Conservation (phyloP, 345 rosid species). For the Hibiscus mutabilis region DNA sequence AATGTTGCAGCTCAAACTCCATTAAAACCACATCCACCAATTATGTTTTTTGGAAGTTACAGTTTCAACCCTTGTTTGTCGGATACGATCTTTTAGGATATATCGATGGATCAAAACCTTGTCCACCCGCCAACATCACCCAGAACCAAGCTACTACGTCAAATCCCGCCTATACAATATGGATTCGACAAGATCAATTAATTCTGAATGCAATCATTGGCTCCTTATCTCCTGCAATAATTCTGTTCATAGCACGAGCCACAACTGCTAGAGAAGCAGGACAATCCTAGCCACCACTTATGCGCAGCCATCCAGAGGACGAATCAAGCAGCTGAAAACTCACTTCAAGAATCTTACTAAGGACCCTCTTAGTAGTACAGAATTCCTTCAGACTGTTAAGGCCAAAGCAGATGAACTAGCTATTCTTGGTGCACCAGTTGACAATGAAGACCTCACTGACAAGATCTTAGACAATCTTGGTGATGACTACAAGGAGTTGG, state of each 20-base stretch:
- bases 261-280: not conserved
- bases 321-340: not conserved
- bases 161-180: no score
- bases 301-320: not conserved
- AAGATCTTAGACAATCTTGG: not conserved
- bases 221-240: no score
- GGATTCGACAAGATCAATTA: no score
- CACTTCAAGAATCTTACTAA: not conserved
- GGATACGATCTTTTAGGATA: no score
- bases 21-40: no score
- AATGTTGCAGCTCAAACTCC: no score
- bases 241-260: not conserved
- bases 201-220: no score
- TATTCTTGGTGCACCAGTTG: not conserved
- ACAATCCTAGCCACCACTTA: not conserved
- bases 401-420: not conserved
- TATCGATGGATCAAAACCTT: no score
- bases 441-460: not conserved
- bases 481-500: not conserved
- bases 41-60: no score
- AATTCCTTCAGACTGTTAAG: not conserved
- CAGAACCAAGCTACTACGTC: no score
- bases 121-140: no score
- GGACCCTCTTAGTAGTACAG: not conserved
- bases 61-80: no score